These are phyloP conservation scores for Ogataea siamensis DNA, from an alignment of 805 yeast genomes.

Conservation along the genomic window DNA sequence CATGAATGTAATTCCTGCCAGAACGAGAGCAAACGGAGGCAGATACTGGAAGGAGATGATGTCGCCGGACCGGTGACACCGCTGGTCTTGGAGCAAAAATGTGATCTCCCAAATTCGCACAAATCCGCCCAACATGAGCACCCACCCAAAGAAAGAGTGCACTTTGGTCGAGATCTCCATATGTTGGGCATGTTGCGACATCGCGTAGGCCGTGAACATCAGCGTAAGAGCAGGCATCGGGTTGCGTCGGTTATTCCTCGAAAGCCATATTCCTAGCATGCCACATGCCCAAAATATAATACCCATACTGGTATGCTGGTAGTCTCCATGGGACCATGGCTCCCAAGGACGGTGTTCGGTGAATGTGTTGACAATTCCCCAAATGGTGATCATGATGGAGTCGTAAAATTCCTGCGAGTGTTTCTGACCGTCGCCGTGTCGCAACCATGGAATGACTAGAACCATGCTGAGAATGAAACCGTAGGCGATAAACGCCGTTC, in stretches of 20 bases:
- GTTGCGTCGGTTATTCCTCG: constrained; percentile 65
- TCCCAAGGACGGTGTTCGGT: constrained; percentile 95
- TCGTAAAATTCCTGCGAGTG: constrained; percentile 85
- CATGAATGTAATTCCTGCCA: constrained; percentile 84
- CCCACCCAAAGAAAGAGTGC: constrained; percentile 82
- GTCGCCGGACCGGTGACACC: constrained; percentile 38
- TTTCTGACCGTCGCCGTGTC: constrained; percentile 42
- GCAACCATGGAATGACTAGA: constrained; percentile 72
- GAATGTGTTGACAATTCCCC: constrained; percentile 94
- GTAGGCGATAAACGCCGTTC: constrained; percentile 77
- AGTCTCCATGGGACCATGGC: constrained; percentile 89
- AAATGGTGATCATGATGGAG: constrained; percentile 70
- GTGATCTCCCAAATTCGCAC: constrained; percentile 76
- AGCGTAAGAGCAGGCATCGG: constrained; percentile 80
- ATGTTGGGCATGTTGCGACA: constrained; percentile 85
- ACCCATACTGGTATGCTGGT: constrained; percentile 96
- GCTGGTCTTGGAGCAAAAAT: constrained; percentile 66
- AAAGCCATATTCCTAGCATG: constrained; percentile 72
- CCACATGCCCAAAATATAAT: constrained; percentile 97
- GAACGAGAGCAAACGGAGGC: constrained; percentile 77
- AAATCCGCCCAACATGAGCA: constrained; percentile 75
- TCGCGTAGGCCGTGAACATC: constrained; percentile 89
- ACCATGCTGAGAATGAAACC: constrained; percentile 70
- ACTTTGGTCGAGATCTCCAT: constrained; percentile 78
- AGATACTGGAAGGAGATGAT: constrained; percentile 77